Conservation (phyloP, 129 eudicot species). For the Dittrichia graveolens region DNA sequence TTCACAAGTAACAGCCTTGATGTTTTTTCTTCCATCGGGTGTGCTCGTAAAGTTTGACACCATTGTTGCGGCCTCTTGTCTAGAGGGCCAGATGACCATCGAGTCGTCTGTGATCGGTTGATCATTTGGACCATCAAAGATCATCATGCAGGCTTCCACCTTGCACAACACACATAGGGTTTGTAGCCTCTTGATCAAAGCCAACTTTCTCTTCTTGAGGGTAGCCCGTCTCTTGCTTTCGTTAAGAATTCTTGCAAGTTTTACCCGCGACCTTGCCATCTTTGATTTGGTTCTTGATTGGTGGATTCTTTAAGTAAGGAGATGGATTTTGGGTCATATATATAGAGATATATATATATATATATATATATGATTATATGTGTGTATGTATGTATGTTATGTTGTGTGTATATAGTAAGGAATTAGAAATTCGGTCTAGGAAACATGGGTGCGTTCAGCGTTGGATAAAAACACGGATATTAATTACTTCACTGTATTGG, state of each 20-base stretch:
- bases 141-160: background rate
- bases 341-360: too few species aligned
- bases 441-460: too few species aligned
- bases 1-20: background rate
- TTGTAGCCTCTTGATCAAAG: conserved; percentile 16
- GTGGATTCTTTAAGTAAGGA: background rate
- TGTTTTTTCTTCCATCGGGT: background rate
- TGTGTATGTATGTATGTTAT: background rate
- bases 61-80: background rate
- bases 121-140: conserved; percentile 5
- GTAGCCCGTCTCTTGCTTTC: conserved; percentile 17
- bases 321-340: background rate
- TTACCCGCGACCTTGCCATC: conserved; percentile 20
- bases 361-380: too few species aligned
- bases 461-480: too few species aligned
- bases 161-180: background rate
- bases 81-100: conserved; percentile 13
- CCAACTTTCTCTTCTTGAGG: background rate
- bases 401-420: background rate
- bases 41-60: background rate
- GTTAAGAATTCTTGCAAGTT: conserved; percentile 13
- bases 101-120: background rate
- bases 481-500: too few species aligned
- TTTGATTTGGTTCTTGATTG: background rate
- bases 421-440: background rate